Conservation (phyloP, 2,329 filamentous ascomycete genomes). For the Didymella pinodella region DNA sequence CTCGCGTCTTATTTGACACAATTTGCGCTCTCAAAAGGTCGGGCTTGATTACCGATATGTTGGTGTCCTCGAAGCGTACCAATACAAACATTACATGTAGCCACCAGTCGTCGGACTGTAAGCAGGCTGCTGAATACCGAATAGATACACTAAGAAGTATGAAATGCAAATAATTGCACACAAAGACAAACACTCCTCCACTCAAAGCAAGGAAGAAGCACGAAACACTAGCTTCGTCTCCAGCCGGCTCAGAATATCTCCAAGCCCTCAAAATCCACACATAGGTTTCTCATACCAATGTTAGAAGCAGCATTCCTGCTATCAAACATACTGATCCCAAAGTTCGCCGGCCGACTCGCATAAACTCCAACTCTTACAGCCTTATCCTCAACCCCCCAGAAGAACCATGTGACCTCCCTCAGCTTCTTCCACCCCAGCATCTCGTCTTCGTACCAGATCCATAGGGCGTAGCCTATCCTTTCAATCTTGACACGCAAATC, state of each 20-base stretch:
- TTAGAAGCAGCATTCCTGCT: slow-evolving; percentile 37
- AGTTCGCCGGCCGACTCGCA: slow-evolving; percentile 63
- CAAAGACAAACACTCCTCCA: not conserved
- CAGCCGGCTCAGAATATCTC: slow-evolving; percentile 46
- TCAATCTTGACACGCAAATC: slow-evolving; percentile 65
- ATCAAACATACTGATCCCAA: slow-evolving; percentile 50
- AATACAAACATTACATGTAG: not conserved
- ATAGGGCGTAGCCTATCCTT: slow-evolving; percentile 63
- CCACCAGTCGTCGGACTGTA: not conserved
- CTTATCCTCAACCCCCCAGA: slow-evolving; percentile 67
- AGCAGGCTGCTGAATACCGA: slow-evolving; percentile 1
- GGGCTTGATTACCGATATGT: not conserved
- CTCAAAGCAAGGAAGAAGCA: not conserved
- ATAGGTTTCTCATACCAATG: slow-evolving; percentile 45
- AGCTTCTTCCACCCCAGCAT: slow-evolving; percentile 62
- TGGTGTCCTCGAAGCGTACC: not conserved
- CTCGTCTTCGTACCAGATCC: slow-evolving; percentile 64
- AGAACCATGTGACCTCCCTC: slow-evolving; percentile 68
- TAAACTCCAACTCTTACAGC: slow-evolving; percentile 66
- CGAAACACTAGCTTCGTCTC: not conserved
- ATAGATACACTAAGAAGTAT: not conserved
- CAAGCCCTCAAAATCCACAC: slow-evolving; percentile 53
- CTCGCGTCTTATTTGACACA: not conserved
- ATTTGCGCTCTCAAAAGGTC: not conserved
- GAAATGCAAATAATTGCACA: not conserved